These are phyloP conservation scores for Sugiyamaella mastotermitis DNA, from an alignment of 805 yeast genomes.

Conservation along the genomic window DNA sequence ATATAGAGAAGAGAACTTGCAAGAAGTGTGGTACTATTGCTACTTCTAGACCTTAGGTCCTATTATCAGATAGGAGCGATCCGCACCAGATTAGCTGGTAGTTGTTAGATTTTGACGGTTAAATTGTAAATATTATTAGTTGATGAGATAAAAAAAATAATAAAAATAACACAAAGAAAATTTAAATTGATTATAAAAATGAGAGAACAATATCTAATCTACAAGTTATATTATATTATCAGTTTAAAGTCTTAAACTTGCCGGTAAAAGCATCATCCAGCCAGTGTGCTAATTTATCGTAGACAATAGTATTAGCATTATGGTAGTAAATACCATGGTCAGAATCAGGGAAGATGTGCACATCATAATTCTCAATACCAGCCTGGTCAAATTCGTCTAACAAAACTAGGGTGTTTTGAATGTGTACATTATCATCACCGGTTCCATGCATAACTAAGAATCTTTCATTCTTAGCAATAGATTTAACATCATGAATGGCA, in stretches of 20 bases:
- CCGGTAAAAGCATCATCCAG: constrained; percentile 33
- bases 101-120: no score
- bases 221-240: background rate
- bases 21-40: constrained; percentile 56
- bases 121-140: no score
- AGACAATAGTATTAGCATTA: constrained; percentile 71
- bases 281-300: constrained; percentile 69
- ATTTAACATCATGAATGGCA: constrained; percentile 50
- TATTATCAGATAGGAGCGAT: no score
- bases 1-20: constrained; percentile 64
- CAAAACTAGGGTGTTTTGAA: constrained; percentile 78
- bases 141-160: background rate
- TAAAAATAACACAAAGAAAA: background rate
- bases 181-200: background rate
- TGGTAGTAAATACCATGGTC: constrained; percentile 78
- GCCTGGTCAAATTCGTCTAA: constrained; percentile 67
- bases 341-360: constrained; percentile 88
- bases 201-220: background rate
- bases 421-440: constrained; percentile 95
- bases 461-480: constrained; percentile 52
- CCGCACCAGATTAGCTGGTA: no score
- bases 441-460: constrained; percentile 92
- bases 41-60: constrained; percentile 16
- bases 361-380: constrained; percentile 83
- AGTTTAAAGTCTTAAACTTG: constrained; percentile 14